Base-by-base conservation (phyloP, 345 rosid species). In the Eutrema yunnanense region DNA sequence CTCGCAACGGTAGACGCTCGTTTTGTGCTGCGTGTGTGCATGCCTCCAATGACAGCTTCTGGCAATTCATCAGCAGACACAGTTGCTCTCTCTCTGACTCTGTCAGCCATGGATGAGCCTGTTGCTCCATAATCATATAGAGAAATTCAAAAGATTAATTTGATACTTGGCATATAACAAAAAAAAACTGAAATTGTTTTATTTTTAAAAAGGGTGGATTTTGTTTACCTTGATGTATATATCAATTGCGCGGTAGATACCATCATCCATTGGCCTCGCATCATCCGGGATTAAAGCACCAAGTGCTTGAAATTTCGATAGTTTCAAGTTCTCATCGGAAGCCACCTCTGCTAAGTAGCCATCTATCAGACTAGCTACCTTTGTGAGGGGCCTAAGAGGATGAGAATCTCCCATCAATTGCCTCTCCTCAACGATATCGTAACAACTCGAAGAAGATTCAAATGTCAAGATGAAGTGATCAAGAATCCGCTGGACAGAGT, bases 11-110 rank as follows among this genome's bases (percentile, higher is more conserved):
- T 52, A 93, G 82, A 82, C 97, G 86, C 81, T 90, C 98, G 49
- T 93, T 93, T 80, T 91, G 95, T 5, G 98, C 87, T 33, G 98
- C 98, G 64, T 93, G 98, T 8, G 94, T 86, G 83, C 90, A 85
- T 56, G 91, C 98, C 76, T 93, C 98, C 13, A 93, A 44, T 16
- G 98, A 91, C 11, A 93, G 93, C 73, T 90, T 93, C 83, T 93
- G 91, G 73, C 95, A 90, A 78, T 87, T 88, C 88, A 93, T 85
- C 6, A 93, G 86, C 73, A 83, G 69, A 74, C 97, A 90, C 22
- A 90, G 43, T 46, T 86, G 88, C 72, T 87, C 98, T 82, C 85
- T 84, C 79, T 90, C 97, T 0, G 86, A 81, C 59, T 91, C 97
- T 71, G 81, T 81, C 41, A 90, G 80, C 97, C 97, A 89, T 42